Conservation (phyloP, 257 asterid species). For the Schizonepeta tenuifolia region DNA sequence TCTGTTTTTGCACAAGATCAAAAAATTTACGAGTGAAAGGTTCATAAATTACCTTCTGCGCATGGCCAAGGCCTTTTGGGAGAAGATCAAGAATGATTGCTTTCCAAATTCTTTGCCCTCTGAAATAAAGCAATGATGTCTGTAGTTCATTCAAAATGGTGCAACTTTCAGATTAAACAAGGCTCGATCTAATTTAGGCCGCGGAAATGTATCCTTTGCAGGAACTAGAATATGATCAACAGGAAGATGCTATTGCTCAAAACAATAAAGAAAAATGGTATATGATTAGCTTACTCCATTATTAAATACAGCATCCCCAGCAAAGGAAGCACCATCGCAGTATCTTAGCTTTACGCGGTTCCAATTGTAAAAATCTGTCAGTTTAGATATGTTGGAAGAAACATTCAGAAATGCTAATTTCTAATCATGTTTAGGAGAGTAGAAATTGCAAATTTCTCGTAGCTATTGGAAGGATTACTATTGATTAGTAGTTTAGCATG, state of each 20-base stretch:
- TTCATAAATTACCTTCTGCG: conserved; percentile 66
- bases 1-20: too few species aligned
- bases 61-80: conserved; percentile 76
- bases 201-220: not conserved
- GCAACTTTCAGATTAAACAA: conserved; percentile 29
- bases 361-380: conserved; percentile 94
- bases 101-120: conserved; percentile 94
- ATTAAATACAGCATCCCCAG: conserved; percentile 68
- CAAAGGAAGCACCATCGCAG: conserved; percentile 96
- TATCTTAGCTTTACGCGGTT: conserved; percentile 92
- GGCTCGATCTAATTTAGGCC: conserved; percentile 13
- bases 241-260: not conserved
- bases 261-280: not conserved
- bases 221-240: not conserved
- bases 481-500: not conserved
- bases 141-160: conserved; percentile 53
- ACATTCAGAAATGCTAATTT: not conserved
- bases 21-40: not conserved
- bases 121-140: conserved; percentile 84
- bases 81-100: conserved; percentile 84
- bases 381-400: conserved; percentile 25
- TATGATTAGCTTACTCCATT: conserved; percentile 64
- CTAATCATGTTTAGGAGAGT: not conserved
- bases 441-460: not conserved
- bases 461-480: not conserved